A percentile compares a stretch with the other conserved stretches of the same genome.
Conservation (phyloP, 2,329 filamentous ascomycete species). For the Penicillium sp. region DNA sequence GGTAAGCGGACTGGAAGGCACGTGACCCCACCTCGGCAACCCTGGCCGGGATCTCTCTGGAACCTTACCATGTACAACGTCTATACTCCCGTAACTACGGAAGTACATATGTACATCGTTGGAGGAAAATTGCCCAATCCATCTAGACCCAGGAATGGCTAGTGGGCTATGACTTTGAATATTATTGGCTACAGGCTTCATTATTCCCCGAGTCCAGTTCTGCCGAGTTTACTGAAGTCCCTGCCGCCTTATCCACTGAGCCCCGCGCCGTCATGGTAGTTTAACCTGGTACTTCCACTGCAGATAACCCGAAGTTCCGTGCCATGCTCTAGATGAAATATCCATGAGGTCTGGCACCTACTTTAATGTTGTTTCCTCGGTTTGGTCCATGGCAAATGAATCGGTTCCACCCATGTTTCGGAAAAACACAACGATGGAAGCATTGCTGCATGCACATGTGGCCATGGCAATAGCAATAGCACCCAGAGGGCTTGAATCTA, state of each 20-base stretch:
- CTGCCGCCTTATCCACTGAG: constrained; percentile 5
- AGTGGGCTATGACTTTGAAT: background rate
- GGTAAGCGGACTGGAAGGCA: constrained; percentile 31
- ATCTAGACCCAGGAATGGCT: background rate
- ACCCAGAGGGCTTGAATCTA: background rate
- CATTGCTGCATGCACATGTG: background rate
- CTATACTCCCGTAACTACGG: background rate
- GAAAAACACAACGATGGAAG: background rate
- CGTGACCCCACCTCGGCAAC: constrained; percentile 26
- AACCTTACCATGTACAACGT: background rate
- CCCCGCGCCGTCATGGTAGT: constrained; percentile 10
- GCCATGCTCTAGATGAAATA: background rate
- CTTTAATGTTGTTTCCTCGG: background rate
- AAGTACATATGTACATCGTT: background rate
- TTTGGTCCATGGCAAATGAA: background rate
- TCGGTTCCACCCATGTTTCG: background rate
- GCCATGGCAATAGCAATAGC: background rate
- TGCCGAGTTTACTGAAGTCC: background rate
- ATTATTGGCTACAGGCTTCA: background rate
- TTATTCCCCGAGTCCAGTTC: background rate
- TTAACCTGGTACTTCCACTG: constrained; percentile 15
- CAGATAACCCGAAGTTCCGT: constrained; percentile 9
- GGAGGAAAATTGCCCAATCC: background rate
- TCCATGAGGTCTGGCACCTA: background rate
- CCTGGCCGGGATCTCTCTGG: constrained; percentile 22